Evolutionary conservation across 2,329 filamentous ascomycete genomes (phyloP).

Genomic region (Xylaria sp.): DNA sequence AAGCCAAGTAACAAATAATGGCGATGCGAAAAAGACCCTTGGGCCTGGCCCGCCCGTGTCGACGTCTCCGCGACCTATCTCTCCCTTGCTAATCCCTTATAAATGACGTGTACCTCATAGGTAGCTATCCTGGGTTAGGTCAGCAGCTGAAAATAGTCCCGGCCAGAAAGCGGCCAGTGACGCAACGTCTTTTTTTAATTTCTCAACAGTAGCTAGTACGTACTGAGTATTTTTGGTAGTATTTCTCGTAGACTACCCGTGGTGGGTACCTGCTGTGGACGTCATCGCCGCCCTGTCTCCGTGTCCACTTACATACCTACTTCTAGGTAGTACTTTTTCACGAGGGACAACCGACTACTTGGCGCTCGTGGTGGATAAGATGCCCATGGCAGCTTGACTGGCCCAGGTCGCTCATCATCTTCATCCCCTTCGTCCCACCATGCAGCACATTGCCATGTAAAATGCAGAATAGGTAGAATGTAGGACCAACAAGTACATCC

Average conservation of each 20-base stretch:
- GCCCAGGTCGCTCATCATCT: constrained; percentile 4
- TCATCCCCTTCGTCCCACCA: background rate
- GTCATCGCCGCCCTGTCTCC: constrained; percentile 27
- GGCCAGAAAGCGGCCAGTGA: constrained; percentile 13
- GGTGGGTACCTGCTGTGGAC: constrained; percentile 6
- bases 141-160: background rate
- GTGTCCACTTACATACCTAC: constrained; percentile 7
- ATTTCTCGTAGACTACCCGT: background rate
- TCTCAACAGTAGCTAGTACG: too few relatives aligned
- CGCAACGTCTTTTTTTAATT: constrained; percentile 14
- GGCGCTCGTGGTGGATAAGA: constrained; percentile 12
- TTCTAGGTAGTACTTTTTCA: too few relatives aligned
- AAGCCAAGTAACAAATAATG: background rate
- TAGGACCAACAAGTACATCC: background rate
- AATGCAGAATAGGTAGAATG: background rate
- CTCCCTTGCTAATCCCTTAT: background rate
- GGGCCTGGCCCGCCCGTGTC: background rate
- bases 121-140: background rate
- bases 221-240: constrained; percentile 12
- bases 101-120: background rate
- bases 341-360: constrained; percentile 23
- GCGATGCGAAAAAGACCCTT: background rate
- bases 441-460: background rate
- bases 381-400: constrained; percentile 16
- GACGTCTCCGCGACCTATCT: background rate